Evolutionary conservation across 352 stramenopile species (phyloP), one percentile per base, ranked within the genome.

Genomic region (Halophytophthora polymorphica): DNA sequence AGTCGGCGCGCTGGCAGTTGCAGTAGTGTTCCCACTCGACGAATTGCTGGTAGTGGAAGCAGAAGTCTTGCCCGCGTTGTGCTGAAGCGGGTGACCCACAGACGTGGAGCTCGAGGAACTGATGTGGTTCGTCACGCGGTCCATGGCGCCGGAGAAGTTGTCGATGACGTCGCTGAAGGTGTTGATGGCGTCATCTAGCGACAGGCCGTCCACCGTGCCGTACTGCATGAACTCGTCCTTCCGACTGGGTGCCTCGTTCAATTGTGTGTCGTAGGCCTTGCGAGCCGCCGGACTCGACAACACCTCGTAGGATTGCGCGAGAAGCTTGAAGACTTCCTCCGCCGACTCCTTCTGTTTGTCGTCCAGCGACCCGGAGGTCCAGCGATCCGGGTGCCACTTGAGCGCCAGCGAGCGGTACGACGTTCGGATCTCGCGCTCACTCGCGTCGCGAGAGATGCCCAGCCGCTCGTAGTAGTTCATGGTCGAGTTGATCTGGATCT

Each of bases 391-490:
- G 41, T 94, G 81, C 83, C 83, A 94, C 31, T 84, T 83, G 15
- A 94, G 53, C n/a, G 83, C 83, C 0, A 92, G 53, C 13, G 60
- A 67, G 36, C 77, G 74, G 58, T 94, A 94, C 1, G 79, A 83
- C n/a, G 45, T 73, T 28, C 77, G 74, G 56, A 94, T 85, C 41
- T 90, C 67, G 14, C 73, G 68, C 4, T 71, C 59, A 4, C 64
- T 86, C 23, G 83, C 83, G 15, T 86, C 82, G 35, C 67, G 63
- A 7, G 74, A 56, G 1, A 94, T 59, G 5, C 70, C 67, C 12
- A 94, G 52, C 7, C 83, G 77, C 43, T 94, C 83, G 58, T 94
- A 94, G 41, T 87, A 85, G 56, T 90, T 87, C 83, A 94, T 92
- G 2, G 61, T 83, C 34, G 73, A 69, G 39, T 90, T 89, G 53